Base-by-base conservation (phyloP, 192 early-diverging fungal species). In the Entomortierella beljakovae region DNA sequence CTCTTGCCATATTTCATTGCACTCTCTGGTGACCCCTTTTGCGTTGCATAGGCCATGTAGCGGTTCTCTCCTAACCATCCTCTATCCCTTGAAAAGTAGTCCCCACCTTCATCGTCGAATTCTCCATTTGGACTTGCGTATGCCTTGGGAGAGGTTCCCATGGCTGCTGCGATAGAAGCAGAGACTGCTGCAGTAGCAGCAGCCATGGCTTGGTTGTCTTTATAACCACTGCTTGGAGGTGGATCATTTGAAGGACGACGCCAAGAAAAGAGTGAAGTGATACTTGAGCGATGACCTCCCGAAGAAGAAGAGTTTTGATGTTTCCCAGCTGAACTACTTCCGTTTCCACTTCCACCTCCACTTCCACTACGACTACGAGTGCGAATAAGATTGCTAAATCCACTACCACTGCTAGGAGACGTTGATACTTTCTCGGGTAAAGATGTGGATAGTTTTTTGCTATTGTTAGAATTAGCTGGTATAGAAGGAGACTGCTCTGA, bases 281-380 rank as follows among this genome's bases (percentile, higher is more conserved):
- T 18, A 53, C 74, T 77, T 3, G 74, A 52, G 18, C 74, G 65
- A 16, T 61, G 64, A 20, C 58, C 52, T 2, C 62, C 34, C 32
- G 59, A 53, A 3, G 61, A 35, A 2, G 70, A 57, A 0, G 2
- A 15, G 13, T 63, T 60, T 42, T 53, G 60, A 2, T 10, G 37
- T 6, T 59, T 35, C 35, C 20, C 48, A 9, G 32, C 16, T 6
- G 6, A 32, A 35, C 25, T 63, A 33, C 43, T 37, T 40, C 18
- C 29, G 43, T 20, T 54, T 49, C 32, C 46, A 13, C 49, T 65
- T 6, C 42, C 25, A 3, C 16, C 55, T 6, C 42, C 25, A 3
- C 16, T 38, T 8, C 37, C 37, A 38, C 43, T 46, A 15, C 43
- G 43, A 46, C 43, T 46, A 11, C 43, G 43, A 46, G 43, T 46